Conservation (phyloP, 2,329 filamentous ascomycete species). For the Colletotrichum zoysiae region DNA sequence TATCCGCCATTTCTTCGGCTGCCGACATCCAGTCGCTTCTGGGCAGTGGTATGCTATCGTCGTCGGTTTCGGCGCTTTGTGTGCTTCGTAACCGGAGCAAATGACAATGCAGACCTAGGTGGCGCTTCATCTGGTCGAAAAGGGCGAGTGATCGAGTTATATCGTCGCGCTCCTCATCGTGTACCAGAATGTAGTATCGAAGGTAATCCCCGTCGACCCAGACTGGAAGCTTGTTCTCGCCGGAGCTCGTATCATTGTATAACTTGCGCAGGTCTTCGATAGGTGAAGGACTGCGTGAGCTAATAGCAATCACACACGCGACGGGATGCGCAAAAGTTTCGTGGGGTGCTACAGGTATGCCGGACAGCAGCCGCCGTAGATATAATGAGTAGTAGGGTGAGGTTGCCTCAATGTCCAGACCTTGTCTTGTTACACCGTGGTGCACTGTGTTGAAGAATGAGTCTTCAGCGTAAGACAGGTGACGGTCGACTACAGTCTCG, state of each 20-base stretch:
- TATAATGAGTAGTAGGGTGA: constrained; percentile 90
- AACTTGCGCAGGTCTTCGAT: constrained; percentile 88
- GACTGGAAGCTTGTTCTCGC: constrained; percentile 77
- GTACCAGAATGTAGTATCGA: constrained; percentile 94
- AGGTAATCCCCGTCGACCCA: constrained; percentile 95
- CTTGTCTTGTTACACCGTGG: constrained; percentile 56
- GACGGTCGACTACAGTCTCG: constrained; percentile 83
- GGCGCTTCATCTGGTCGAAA: constrained; percentile 99
- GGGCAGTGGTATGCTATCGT: constrained; percentile 87
- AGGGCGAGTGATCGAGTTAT: constrained; percentile 89
- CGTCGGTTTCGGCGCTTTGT: constrained; percentile 88
- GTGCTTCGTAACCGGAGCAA: constrained; percentile 86
- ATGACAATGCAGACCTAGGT: constrained; percentile 96
- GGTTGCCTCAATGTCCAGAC: constrained; percentile 63
- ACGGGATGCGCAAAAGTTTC: constrained; percentile 97
- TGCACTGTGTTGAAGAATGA: constrained; percentile 58
- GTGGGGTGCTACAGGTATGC: constrained; percentile 81
- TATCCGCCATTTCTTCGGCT: constrained; percentile 82
- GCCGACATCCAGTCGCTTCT: constrained; percentile 91
- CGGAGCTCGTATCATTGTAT: constrained; percentile 86
- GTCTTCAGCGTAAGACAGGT: constrained; percentile 81
- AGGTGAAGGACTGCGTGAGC: constrained; percentile 84
- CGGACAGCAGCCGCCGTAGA: constrained; percentile 84
- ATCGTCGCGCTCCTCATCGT: constrained; percentile 96
- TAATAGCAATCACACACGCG: constrained; percentile 94